phyloP scores from a whole-genome alignment of 2,329 filamentous ascomycete genomes.

The Tolypocladium nubicola region DNA sequence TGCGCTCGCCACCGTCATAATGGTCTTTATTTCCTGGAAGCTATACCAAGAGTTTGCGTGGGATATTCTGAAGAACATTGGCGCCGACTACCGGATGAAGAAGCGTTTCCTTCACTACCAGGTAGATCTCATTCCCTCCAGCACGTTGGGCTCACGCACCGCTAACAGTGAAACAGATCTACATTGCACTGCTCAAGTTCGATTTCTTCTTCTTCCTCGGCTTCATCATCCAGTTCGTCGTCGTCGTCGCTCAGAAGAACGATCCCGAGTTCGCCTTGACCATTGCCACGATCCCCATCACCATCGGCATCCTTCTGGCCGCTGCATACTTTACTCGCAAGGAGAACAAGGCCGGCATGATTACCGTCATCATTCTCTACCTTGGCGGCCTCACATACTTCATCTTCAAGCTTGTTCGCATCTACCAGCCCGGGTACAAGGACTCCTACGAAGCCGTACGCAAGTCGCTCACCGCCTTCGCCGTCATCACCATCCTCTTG shows the following conservation, averaged over 20 bases:
- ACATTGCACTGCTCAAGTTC: conserved; percentile 95
- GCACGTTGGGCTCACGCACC: not conserved
- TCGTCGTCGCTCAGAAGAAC: conserved; percentile 64
- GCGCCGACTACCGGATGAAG: conserved; percentile 93
- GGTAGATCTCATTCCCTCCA: conserved; percentile 39
- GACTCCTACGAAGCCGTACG: conserved; percentile 65
- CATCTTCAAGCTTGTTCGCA: conserved; percentile 94
- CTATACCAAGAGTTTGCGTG: conserved; percentile 97
- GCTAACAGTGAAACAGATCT: conserved; percentile 53
- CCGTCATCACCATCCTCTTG: conserved; percentile 80
- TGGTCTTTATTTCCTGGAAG: conserved; percentile 81
- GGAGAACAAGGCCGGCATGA: conserved; percentile 73
- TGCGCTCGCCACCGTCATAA: conserved; percentile 59
- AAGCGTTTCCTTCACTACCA: conserved; percentile 93
- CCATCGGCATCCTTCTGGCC: conserved; percentile 75
- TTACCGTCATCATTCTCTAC: conserved; percentile 70
- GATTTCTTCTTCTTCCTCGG: conserved; percentile 99
- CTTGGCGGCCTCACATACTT: conserved; percentile 89
- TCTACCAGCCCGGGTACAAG: conserved; percentile 60
- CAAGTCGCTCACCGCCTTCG: conserved; percentile 84
- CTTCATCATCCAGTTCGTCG: conserved; percentile 95
- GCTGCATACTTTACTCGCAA: conserved; percentile 78
- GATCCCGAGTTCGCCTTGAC: conserved; percentile 77
- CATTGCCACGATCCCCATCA: conserved; percentile 80
- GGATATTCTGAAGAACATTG: conserved; percentile 99